Percentiles rank a stretch among this genome's conserved stretches.
Evolutionary conservation across 805 yeast species (phyloP).

Genomic region (Ascoidea asiatica): DNA sequence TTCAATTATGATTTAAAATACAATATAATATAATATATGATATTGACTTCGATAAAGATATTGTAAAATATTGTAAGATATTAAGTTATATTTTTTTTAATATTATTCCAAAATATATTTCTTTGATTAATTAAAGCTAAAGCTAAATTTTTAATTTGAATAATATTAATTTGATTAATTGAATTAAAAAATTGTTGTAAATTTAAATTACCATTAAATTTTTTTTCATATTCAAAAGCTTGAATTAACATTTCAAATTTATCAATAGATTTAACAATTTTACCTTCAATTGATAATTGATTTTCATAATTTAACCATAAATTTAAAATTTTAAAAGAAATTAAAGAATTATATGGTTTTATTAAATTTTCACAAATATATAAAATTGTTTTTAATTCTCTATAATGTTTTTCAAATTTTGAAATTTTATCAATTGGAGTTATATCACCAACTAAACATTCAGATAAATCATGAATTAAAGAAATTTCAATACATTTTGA

Average conservation of each 20-base stretch:
- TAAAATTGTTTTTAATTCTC: constrained; percentile 63
- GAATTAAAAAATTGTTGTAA: constrained; percentile 62
- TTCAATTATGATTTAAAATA: no score
- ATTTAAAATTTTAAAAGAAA: constrained; percentile 51
- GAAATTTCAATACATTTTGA: constrained; percentile 75
- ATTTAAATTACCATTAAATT: constrained; percentile 38
- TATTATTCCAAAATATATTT: constrained; percentile 26
- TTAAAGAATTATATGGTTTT: constrained; percentile 45
- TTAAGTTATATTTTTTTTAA: no score
- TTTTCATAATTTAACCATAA: constrained; percentile 87
- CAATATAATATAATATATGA: no score
- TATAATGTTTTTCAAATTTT: constrained; percentile 70
- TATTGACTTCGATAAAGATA: no score
- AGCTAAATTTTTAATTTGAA: constrained; percentile 58
- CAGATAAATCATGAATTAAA: constrained; percentile 89
- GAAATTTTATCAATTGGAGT: constrained; percentile 65
- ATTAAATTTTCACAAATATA: constrained; percentile 48
- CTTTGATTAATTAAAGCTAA: constrained; percentile 41
- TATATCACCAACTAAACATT: constrained; percentile 86
- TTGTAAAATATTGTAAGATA: no score
- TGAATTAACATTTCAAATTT: constrained; percentile 78
- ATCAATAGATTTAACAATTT: constrained; percentile 87
- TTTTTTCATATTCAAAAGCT: constrained; percentile 73
- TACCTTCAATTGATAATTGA: constrained; percentile 68
- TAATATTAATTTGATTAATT: constrained; percentile 47